Base-by-base conservation (phyloP, 805 yeast species). In the Metschnikowia dekortorum region DNA sequence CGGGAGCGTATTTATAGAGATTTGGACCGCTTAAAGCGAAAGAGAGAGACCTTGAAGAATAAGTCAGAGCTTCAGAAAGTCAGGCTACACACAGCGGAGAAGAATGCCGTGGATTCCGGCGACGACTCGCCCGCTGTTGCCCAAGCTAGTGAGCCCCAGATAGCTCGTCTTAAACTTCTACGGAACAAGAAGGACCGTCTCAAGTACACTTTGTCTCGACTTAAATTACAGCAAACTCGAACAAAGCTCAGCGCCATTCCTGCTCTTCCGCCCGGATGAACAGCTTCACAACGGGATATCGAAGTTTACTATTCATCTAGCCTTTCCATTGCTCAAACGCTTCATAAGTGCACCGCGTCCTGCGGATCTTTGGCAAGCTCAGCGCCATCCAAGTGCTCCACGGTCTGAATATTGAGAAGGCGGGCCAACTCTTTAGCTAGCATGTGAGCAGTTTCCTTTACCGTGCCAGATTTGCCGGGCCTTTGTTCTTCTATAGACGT, bases 151-250 rank as follows among this genome's bases (percentile, higher is more conserved):
- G 69, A 66, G 9, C 65, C 54, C 43, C 74, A 76, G 39, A 40
- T 74, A 14, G 70, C 71, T 7, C 61, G 70, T 39, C 62, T 79
- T 55, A 66, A 68, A 52, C 62, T 70, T 41, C 56, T 79, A 51
- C 66, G 67, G 52, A 65, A 72, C 52, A 74, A 76, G 64, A 75
- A 69, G 59, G 74, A 74, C 50, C 61, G 82, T 46, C 63, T 78
- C 60, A 68, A 69, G 64, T 69, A 73, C 56, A 65, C 67, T 40
- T 57, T 74, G 49, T 62, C 73, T 16, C 49, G 64, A 35, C 35
- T 54, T 46, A 56, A 49, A 14, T 49, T 57, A n/a, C 63, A 59
- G 44, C 58, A 49, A 47, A 49, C 52, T 39, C 48, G 51, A 47
- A 41, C 58, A 6, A 39, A 54, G 46, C 51, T 59, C 46, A 49